Evolutionary conservation across 1,284 basidiomycete species (phyloP).

Genomic region (Marasmius sp.): DNA sequence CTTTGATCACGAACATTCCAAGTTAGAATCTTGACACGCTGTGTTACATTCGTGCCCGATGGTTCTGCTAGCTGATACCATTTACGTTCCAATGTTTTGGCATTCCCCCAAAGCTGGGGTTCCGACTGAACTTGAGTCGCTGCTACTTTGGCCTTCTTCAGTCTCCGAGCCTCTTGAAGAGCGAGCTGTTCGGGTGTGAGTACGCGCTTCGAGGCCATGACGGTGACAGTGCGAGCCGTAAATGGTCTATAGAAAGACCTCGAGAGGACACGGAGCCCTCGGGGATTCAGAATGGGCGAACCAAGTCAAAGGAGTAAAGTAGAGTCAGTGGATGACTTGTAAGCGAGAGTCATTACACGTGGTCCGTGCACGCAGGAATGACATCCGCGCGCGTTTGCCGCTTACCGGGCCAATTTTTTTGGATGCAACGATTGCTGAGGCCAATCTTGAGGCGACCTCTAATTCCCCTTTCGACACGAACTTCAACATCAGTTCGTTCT

Average conservation of each 20-base stretch:
- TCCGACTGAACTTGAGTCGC: constrained; percentile 11
- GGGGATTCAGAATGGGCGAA: background rate
- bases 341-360: too few relatives aligned
- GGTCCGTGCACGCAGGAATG: too few relatives aligned
- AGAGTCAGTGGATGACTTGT: background rate
- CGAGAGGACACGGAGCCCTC: background rate
- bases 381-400: too few relatives aligned
- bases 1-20: constrained; percentile 68
- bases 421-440: constrained; percentile 33
- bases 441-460: constrained; percentile 4
- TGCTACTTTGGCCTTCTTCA: constrained; percentile 39
- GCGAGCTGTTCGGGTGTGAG: constrained; percentile 58
- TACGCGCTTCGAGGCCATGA: constrained; percentile 12
- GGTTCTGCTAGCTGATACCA: constrained; percentile 46
- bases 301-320: background rate
- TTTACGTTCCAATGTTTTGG: constrained; percentile 43
- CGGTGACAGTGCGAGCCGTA: background rate
- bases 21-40: constrained; percentile 57
- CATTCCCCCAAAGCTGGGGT: constrained; percentile 17
- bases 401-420: constrained; percentile 10
- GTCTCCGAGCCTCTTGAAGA: constrained; percentile 51
- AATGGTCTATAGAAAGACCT: background rate
- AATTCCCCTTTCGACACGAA: constrained; percentile 11
- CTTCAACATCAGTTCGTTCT: constrained; percentile 2
- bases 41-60: constrained; percentile 15